phyloP scores from a whole-genome alignment of 768 basidiomycete species.

The Rhodotorula babjevae region DNA sequence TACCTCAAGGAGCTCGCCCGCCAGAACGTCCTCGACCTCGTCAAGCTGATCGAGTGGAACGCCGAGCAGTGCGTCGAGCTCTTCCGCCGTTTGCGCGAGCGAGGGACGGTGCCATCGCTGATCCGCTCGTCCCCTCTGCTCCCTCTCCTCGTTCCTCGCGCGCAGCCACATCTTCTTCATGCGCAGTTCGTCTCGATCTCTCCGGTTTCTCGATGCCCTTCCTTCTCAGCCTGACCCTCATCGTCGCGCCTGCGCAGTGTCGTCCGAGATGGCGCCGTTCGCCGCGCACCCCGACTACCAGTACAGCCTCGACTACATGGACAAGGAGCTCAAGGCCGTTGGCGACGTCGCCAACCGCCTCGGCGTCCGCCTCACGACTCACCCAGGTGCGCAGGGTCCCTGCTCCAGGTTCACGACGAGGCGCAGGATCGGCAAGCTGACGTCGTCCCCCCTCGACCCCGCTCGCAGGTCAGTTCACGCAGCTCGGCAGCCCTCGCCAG shows the following conservation, averaged over 20 bases:
- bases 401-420: too few relatives aligned
- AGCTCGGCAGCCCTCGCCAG: slow-evolving; percentile 66
- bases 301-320: slow-evolving; percentile 73
- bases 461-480: slow-evolving; percentile 48
- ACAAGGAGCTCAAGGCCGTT: slow-evolving; percentile 55
- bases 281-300: slow-evolving; percentile 76
- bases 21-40: slow-evolving; percentile 56
- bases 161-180: not conserved
- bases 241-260: slow-evolving; percentile 50
- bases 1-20: slow-evolving; percentile 75
- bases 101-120: slow-evolving; percentile 57
- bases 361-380: slow-evolving; percentile 73
- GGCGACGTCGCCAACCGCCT: slow-evolving; percentile 65
- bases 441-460: too few relatives aligned
- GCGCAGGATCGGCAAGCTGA: too few relatives aligned
- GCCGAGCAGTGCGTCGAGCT: slow-evolving; percentile 55
- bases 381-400: slow-evolving; percentile 56
- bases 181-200: not conserved
- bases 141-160: not conserved
- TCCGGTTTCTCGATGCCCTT: not conserved
- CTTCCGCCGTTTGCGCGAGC: slow-evolving; percentile 50
- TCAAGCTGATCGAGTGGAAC: slow-evolving; percentile 60
- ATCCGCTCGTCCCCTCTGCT: slow-evolving; percentile 48
- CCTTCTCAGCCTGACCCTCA: too few relatives aligned
- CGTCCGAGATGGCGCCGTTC: slow-evolving; percentile 89